Base-by-base conservation (phyloP, 2,329 filamentous ascomycete genomes). In the Pseudogymnoascus sp. region DNA sequence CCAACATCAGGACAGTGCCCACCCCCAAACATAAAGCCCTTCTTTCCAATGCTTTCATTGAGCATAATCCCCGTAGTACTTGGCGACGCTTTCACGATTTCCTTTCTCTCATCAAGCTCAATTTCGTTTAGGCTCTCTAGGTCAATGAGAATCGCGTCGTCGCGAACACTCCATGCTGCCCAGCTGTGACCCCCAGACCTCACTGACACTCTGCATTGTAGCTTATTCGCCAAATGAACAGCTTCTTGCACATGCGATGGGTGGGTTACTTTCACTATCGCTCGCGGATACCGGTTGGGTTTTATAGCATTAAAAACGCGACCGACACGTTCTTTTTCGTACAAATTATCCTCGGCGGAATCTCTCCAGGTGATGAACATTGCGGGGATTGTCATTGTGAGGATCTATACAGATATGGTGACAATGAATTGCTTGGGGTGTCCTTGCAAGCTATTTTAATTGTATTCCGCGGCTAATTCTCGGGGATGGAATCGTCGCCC, bases 1-100 rank as follows among this genome's bases (percentile, higher is more conserved):
- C 80, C 82, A 16, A 85, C 82, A 70, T 83, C 81, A 0, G 82
- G 81, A 69, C 81, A 85, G 70, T 85, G 83, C 0, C 82, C 83
- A 0, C 80, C 81, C 0, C 77, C 75, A 67, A 85, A 85, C 73
- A 83, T 77, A 37, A 77, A 71, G 0, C 77, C 79, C 51, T 75
- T 69, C 0, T 65, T 61, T 0, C 60, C 68, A n/a, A 82, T 70
- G 61, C 74, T 74, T 3, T 63, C 68, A 66, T 81, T 81, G 8
- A 81, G 67, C 68, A 75, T 70, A 21, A 72, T 68, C 1, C 81
- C 80, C 1, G 80, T 83, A n/a, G 76, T 76, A 61, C 78, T 79
- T 2, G 82, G 78, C 4, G 81, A 78, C 0, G 74, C 81, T 14
- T 70, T 72, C 1, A 78, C 77, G 6, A 80, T 73, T 6, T 66